phyloP scores from a whole-genome alignment of 257 asterid genomes.

The Fraxinus pennsylvanica region DNA sequence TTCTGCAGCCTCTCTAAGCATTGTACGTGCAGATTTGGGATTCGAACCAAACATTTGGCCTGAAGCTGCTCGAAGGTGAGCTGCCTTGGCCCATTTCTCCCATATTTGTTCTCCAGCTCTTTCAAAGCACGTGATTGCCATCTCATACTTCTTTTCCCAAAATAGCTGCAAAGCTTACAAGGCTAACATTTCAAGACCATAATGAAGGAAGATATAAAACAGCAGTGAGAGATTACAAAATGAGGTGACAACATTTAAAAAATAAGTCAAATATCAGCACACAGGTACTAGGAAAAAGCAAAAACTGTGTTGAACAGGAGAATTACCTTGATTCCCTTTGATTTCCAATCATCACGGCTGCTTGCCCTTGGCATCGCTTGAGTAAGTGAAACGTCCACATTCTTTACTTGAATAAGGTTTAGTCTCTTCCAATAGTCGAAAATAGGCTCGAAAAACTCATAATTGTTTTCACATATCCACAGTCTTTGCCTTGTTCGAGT shows the following conservation, averaged over 20 bases:
- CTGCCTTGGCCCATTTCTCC: slow-evolving; percentile 66
- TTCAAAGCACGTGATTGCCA: slow-evolving; percentile 69
- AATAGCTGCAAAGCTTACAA: slow-evolving; percentile 43
- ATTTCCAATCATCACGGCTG: slow-evolving; percentile 68
- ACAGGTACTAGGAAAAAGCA: background rate
- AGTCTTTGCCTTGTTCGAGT: slow-evolving; percentile 72
- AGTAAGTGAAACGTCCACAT: slow-evolving; percentile 55
- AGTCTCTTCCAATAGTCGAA: slow-evolving; percentile 60
- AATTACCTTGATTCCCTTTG: slow-evolving; percentile 60
- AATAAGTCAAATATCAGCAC: background rate
- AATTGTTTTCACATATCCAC: slow-evolving; percentile 67
- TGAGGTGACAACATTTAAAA: background rate
- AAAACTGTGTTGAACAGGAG: background rate
- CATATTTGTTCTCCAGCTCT: slow-evolving; percentile 58
- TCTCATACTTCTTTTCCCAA: slow-evolving; percentile 64
- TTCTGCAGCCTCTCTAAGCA: slow-evolving; percentile 72
- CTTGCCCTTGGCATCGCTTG: slow-evolving; percentile 67
- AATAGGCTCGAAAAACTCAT: slow-evolving; percentile 57
- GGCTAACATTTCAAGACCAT: background rate
- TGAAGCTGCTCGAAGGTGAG: slow-evolving; percentile 53
- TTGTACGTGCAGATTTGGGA: slow-evolving; percentile 34
- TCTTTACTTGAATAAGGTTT: slow-evolving; percentile 53
- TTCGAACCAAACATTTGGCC: slow-evolving; percentile 41
- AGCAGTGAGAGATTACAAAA: background rate
- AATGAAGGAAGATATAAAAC: background rate